Base-by-base conservation (phyloP, 805 yeast species). In the Tetrapisispora pingtungensis region DNA sequence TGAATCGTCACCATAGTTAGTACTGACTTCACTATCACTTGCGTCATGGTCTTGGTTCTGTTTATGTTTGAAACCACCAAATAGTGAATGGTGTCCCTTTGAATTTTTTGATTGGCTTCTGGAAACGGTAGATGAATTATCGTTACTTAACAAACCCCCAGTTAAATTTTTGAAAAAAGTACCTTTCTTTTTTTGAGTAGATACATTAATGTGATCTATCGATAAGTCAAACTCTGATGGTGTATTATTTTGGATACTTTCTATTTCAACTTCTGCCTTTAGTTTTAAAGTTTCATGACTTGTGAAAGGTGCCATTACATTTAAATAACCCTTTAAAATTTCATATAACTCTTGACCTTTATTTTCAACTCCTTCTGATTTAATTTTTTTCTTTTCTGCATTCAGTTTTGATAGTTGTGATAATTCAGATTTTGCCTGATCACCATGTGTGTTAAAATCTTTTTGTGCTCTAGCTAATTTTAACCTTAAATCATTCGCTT, bases 211-310 rank as follows among this genome's bases (percentile, higher is more conserved):
- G 36, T 71, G 75, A 33, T 75, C 74, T 46, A 82, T 68, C 12
- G 81, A 69, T 53, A 84, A 66, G 59, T 84, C 93, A 53, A 75
- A 71, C 46, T 80, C 89, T 1, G 48, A 51, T 4, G 82, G 85
- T 1, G 93, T 88, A 42, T 83, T 87, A 47, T 81, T 77, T 61
- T 86, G 93, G 52, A 93, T 87, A 24, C 93, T 80, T 62, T 90
- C 97, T 42, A 90, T 80, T 55, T 84, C 90, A 17, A 89, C 97
- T 57, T 88, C 95, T 12, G 81, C 75, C 34, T 72, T 71, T 19
- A 93, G 81, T 48, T 95, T 75, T 27, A 65, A 64, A 4, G 85
- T 80, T 58, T 93, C 98, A 49, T 81, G 80, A 37, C 72, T 66
- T 47, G 89, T 74, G 52, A 87, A 86, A 39, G 72, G 72, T 42